Base-by-base conservation (phyloP, 768 basidiomycete genomes). In the Gelatoporia subvermispora region DNA sequence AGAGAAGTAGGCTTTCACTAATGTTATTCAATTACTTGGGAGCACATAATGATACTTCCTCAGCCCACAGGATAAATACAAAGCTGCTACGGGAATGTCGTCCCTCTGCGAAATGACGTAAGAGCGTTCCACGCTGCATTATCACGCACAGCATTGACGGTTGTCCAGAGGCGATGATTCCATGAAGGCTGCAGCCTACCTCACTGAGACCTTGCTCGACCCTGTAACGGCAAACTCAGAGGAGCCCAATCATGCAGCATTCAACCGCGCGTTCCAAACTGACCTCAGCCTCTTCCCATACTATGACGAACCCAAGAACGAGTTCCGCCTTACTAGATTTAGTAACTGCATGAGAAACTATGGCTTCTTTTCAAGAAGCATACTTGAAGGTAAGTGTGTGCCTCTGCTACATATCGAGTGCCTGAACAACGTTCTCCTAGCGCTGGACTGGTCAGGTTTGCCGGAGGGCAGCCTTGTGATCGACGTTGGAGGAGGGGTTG, bases 231-330 rank as follows among this genome's bases (percentile, higher is more conserved):
- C 55, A 4, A 2, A 35, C 8, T 56, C 55, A 1, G 47, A 54
- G n/a, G 57, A 56, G 24, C 54, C 59, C 5, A 45, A 43, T 15
- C 22, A 60, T 7, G 49, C 57, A 1, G 48, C 62, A 0, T 48
- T 61, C 44, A 57, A 56, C 24, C 20, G 35, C 5, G 62, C 60
- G 17, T 57, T 59, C 49, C 47, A 51, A 2, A 56, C 52, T 11
- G 34, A 58, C n/a, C 23, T 45, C 8, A 37, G 50, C 10, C 24
- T 57, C 0, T 67, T 60, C 46, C 50, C 53, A 2, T 60, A 52
- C 54, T 53, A 52, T 21, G 61, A 64, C n/a, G 28, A 23, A 13
- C 62, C 64, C 2, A 54, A 51, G 46, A 63, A 66, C 47, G 48
- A 43, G 21, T 13, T 40, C 2, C 20, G 47, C 1, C 44, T 62